These are phyloP conservation scores for Marasmius fiardii DNA, from an alignment of 1,284 basidiomycete genomes.

Conservation along the genomic window DNA sequence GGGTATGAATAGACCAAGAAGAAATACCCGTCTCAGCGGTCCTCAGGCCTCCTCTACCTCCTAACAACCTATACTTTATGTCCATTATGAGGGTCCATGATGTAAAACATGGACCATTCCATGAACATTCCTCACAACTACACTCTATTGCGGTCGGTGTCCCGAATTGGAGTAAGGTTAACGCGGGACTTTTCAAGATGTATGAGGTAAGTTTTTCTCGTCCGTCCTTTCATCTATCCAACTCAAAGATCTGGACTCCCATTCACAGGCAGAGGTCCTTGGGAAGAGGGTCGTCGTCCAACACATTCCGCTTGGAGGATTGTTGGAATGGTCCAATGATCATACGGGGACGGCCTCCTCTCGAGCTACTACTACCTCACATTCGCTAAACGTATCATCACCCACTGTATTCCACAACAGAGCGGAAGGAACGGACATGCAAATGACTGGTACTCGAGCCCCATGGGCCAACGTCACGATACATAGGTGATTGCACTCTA, in stretches of 20 bases:
- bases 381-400: not conserved
- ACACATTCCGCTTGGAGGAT: conserved; percentile 85
- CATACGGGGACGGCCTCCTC: not conserved
- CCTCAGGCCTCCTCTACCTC: conserved; percentile 49
- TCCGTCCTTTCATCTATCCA: not conserved
- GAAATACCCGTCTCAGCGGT: conserved; percentile 57
- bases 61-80: conserved; percentile 77
- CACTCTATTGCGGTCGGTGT: conserved; percentile 85
- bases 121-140: conserved; percentile 91
- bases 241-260: not conserved
- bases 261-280: conserved; percentile 80
- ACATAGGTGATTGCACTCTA: no score
- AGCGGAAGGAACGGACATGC: not conserved
- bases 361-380: not conserved
- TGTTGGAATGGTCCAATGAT: conserved; percentile 54
- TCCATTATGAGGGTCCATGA: conserved; percentile 77
- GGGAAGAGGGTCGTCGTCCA: conserved; percentile 97
- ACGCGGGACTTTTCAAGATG: conserved; percentile 93
- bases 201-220: conserved; percentile 60
- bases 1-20: conserved; percentile 43
- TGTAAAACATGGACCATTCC: conserved; percentile 85
- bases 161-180: conserved; percentile 86
- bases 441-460: not conserved
- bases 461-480: not conserved
- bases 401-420: not conserved